A percentile compares a stretch with the other conserved stretches of the same genome.
Evolutionary conservation across 2,329 filamentous ascomycete genomes (phyloP).

Genomic region (Diplodia seriata): DNA sequence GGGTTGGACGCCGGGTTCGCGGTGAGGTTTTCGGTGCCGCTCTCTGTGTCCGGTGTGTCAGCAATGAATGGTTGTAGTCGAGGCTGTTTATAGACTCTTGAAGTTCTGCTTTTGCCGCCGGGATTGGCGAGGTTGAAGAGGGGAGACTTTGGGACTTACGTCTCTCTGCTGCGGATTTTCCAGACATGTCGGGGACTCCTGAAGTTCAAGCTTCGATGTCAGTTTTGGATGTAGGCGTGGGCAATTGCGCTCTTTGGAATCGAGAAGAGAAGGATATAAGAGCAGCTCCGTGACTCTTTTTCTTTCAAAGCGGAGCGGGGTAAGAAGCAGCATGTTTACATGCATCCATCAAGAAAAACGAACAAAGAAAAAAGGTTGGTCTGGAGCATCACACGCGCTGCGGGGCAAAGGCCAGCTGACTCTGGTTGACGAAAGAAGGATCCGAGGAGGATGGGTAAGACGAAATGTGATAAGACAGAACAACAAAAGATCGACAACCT

Average conservation of each 20-base stretch:
- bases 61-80: not conserved
- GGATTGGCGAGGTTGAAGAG: not conserved
- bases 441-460: not conserved
- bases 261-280: not conserved
- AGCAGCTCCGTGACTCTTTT: not conserved
- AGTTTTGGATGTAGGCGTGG: not conserved
- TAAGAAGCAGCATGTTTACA: not conserved
- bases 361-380: slow-evolving; percentile 2
- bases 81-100: not conserved
- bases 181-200: slow-evolving; percentile 21
- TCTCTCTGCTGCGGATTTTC: slow-evolving; percentile 17
- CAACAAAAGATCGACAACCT: slow-evolving; percentile 34
- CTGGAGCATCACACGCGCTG: not conserved
- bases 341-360: not conserved
- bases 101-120: not conserved
- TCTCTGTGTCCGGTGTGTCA: not conserved
- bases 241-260: not conserved
- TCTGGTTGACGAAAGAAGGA: slow-evolving; percentile 14
- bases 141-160: not conserved
- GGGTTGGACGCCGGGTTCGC: not conserved
- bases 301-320: too few relatives aligned
- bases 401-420: slow-evolving; percentile 2
- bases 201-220: not conserved
- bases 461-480: slow-evolving; percentile 2
- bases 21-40: not conserved